Evolutionary conservation across 306 rosid genomes (phyloP).

Genomic region (Hippophae rhamnoides): DNA sequence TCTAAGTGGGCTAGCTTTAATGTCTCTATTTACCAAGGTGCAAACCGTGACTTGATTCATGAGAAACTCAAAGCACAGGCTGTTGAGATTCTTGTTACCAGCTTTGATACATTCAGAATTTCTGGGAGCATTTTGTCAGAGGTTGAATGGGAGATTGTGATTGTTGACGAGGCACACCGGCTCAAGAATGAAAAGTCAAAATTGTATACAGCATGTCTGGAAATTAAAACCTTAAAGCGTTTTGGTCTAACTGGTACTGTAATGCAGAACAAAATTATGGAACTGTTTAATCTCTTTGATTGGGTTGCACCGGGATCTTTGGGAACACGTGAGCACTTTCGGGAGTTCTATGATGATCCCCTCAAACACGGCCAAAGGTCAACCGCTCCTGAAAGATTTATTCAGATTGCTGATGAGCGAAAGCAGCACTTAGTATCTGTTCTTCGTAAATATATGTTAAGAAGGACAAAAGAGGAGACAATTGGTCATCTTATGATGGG

Average conservation of each 20-base stretch:
- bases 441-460: slow-evolving; percentile 75
- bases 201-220: slow-evolving; percentile 66
- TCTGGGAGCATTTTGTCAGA: slow-evolving; percentile 53
- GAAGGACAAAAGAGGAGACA: slow-evolving; percentile 94
- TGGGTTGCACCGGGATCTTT: slow-evolving; percentile 90
- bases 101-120: slow-evolving; percentile 86
- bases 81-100: slow-evolving; percentile 77
- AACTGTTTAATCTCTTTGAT: slow-evolving; percentile 84
- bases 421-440: slow-evolving; percentile 59
- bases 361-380: slow-evolving; percentile 95
- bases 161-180: slow-evolving; percentile 85
- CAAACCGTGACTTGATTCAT: slow-evolving; percentile 58
- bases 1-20: slow-evolving; percentile 82
- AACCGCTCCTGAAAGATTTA: slow-evolving; percentile 81
- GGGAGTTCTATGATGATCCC: slow-evolving; percentile 83
- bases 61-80: slow-evolving; percentile 51
- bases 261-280: slow-evolving; percentile 95
- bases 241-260: slow-evolving; percentile 88
- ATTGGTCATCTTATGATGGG: slow-evolving; percentile 99
- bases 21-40: slow-evolving; percentile 74
- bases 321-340: slow-evolving; percentile 91
- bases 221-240: slow-evolving; percentile 65
- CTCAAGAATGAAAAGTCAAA: slow-evolving; percentile 90
- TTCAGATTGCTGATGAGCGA: slow-evolving; percentile 65
- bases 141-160: slow-evolving; percentile 61